Percentiles rank a stretch among this genome's conserved stretches.
These are phyloP conservation scores for Monilinia vaccinii-corymbosi DNA, from an alignment of 2,329 filamentous ascomycete species.

Conservation along the genomic window DNA sequence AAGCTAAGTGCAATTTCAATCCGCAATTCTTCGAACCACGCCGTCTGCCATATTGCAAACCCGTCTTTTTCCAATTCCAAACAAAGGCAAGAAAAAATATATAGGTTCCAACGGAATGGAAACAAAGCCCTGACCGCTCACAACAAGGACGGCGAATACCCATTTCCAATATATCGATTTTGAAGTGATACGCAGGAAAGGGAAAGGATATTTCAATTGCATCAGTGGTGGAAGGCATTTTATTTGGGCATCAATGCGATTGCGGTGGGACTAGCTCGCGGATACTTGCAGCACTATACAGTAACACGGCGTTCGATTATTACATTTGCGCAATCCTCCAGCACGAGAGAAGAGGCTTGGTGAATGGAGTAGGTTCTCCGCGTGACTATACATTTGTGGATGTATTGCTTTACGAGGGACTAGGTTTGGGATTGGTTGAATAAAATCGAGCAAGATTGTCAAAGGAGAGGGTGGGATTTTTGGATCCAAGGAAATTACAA, in stretches of 20 bases:
- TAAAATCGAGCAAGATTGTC: background rate
- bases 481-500: constrained; percentile 4
- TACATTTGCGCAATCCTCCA: constrained; percentile 10
- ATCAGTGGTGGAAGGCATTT: constrained; percentile 7
- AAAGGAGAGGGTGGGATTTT: constrained; percentile 10
- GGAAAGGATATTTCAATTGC: constrained; percentile 10
- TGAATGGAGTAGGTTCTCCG: constrained; percentile 7
- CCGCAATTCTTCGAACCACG: background rate
- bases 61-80: background rate
- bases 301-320: constrained; percentile 22
- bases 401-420: constrained; percentile 7
- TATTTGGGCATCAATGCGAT: constrained; percentile 28
- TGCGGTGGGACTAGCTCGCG: constrained; percentile 20
- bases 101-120: background rate
- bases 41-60: background rate
- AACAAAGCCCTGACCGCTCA: constrained; percentile 1
- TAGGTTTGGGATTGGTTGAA: constrained; percentile 5
- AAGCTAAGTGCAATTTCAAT: constrained; percentile 7
- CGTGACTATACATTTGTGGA: constrained; percentile 11
- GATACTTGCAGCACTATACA: constrained; percentile 22
- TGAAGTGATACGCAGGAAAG: constrained; percentile 9
- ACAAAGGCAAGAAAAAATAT: background rate
- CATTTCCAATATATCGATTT: constrained; percentile 13
- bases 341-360: constrained; percentile 5
- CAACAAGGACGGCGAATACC: constrained; percentile 6